These are phyloP conservation scores for Solanum gandarillasii DNA, from an alignment of 257 asterid genomes.

Conservation along the genomic window DNA sequence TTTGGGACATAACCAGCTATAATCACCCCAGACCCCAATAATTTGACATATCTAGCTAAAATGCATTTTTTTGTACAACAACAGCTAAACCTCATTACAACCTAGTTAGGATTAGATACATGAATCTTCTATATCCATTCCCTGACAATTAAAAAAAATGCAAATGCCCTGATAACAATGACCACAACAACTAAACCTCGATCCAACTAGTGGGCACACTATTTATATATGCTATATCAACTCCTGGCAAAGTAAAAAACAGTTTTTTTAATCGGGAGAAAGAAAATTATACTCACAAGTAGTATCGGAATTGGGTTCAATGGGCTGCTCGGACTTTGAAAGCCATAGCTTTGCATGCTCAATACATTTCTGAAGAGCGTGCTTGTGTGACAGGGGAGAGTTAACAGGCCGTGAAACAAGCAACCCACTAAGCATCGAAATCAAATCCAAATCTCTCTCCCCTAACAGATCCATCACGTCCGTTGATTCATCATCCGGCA, in stretches of 20 bases:
- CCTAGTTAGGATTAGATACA: not conserved
- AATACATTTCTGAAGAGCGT: slow-evolving; percentile 46
- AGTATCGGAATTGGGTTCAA: slow-evolving; percentile 33
- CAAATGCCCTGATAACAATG: not conserved
- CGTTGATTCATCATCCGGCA: slow-evolving; percentile 57
- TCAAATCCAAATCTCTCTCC: slow-evolving; percentile 71
- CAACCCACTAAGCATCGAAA: slow-evolving; percentile 48
- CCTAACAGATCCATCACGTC: slow-evolving; percentile 43
- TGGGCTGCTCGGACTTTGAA: slow-evolving; percentile 40
- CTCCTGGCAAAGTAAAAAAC: not conserved
- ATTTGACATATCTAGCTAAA: not conserved
- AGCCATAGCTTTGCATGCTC: slow-evolving; percentile 81
- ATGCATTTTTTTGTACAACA: not conserved
- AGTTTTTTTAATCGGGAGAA: not conserved
- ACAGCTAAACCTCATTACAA: not conserved
- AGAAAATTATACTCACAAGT: slow-evolving; percentile 45
- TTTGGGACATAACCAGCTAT: not conserved
- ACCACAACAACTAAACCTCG: not conserved
- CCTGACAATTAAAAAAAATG: not conserved
- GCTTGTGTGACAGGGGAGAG: slow-evolving; percentile 61
- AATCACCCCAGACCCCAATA: not conserved
- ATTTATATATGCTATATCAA: not conserved
- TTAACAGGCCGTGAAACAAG: slow-evolving; percentile 53
- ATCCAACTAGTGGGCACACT: not conserved
- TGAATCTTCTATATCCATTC: not conserved